Evolutionary conservation across 257 asterid species (phyloP), one percentile per base, ranked within the genome.

Genomic region (Penstemon barbatus): DNA sequence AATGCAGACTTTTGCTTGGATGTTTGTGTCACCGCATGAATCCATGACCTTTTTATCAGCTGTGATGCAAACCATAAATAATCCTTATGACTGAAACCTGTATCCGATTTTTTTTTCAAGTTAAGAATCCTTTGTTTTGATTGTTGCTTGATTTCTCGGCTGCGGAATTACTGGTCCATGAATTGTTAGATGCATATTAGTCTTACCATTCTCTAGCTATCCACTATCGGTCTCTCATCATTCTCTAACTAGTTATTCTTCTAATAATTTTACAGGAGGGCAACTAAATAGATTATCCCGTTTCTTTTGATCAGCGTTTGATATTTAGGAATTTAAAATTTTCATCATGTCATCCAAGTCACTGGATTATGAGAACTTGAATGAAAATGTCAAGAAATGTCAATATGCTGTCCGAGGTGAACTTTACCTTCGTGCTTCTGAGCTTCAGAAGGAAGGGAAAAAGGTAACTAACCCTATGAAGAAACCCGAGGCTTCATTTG

Each of bases 321-420:
- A 10, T 25, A 5, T 52, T 68, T 63, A 67, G 68, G 53, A 62
- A 61, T 15, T 41, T 44, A 55, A 52, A 49, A 61, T 45, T 41
- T 64, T 57, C 67, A 77, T 64, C 76, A 88, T 88, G 95, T 19
- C 92, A 59, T 65, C 85, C 44, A 89, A 78, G 82, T 71, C 97
- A 64, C 57, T 94, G 78, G 97, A 95, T 76, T 91, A 87, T 51
- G 98, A 95, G 56, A 91, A 91, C 68, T 73, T 95, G 93, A 95
- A 91, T 54, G 97, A 91, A 77, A 95, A 95, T 71, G 93, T 95
- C 53, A 91, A 95, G 91, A 91, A 85, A 78, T 89, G 97, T 60
- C 98, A 95, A 75, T 95, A 95, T 77, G 98, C 99, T 65, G 98
- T 95, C 73, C 87, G 99, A 66, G 99, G 99, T 33, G 99, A 95